phyloP scores from a whole-genome alignment of 805 yeast species.

The Cyberlindnera mississippiensis region DNA sequence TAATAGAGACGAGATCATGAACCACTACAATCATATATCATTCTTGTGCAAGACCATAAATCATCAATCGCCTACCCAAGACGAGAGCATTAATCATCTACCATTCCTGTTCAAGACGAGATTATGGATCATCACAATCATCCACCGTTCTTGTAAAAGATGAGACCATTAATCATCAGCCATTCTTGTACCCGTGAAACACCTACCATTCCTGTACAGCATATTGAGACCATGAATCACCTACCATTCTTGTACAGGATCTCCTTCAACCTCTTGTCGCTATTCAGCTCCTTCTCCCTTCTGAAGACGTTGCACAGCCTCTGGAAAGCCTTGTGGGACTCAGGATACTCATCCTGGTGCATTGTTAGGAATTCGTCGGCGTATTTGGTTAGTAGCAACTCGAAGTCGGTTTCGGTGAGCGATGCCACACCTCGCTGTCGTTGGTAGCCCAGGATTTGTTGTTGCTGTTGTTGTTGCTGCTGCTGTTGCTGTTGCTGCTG shows the following conservation, averaged over 20 bases:
- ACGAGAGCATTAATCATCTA: too few relatives aligned
- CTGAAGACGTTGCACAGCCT: constrained; percentile 7
- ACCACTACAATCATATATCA: too few relatives aligned
- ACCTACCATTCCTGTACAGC: too few relatives aligned
- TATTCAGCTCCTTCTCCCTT: constrained; percentile 7
- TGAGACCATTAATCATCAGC: too few relatives aligned
- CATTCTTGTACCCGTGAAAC: too few relatives aligned
- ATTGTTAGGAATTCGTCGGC: constrained; percentile 9
- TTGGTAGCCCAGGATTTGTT: constrained; percentile 1
- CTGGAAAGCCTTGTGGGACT: constrained; percentile 7
- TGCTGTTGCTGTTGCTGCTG: constrained; percentile 4
- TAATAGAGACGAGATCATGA: too few relatives aligned
- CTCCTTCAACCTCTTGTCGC: constrained; percentile 15
- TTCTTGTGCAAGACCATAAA: too few relatives aligned
- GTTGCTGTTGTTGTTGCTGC: constrained; percentile 1
- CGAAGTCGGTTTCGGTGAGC: constrained; percentile 14
- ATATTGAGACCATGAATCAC: too few relatives aligned
- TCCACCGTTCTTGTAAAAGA: too few relatives aligned
- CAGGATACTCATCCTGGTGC: constrained; percentile 12
- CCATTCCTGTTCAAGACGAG: too few relatives aligned
- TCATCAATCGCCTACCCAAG: too few relatives aligned
- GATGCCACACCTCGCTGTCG: constrained; percentile 1
- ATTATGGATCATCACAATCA: too few relatives aligned
- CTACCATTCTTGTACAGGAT: constrained; percentile 8
- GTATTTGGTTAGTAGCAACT: constrained; percentile 13